Evolutionary conservation across 768 basidiomycete genomes (phyloP).

Genomic region (Tricholoma terreum): DNA sequence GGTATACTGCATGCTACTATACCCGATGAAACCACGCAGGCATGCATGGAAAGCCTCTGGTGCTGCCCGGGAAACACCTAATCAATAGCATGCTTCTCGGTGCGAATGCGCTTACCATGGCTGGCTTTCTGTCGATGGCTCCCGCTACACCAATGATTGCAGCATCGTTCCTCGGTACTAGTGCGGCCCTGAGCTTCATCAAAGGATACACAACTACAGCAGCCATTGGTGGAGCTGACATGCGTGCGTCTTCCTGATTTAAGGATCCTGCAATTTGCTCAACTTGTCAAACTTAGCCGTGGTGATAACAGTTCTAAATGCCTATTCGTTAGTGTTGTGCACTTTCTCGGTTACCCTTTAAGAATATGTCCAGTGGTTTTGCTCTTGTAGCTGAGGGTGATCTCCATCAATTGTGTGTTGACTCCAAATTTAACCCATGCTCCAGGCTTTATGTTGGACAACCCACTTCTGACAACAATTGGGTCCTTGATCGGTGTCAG

Average conservation of each 20-base stretch:
- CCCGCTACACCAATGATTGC: no score
- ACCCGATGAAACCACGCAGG: no score
- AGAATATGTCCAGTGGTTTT: slow-evolving; percentile 50
- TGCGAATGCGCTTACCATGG: no score
- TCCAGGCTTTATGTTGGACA: slow-evolving; percentile 86
- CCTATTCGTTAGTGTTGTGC: slow-evolving; percentile 59
- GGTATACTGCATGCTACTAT: no score
- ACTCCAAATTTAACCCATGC: slow-evolving; percentile 4
- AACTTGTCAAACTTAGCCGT: slow-evolving; percentile 51
- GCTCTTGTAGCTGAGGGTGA: slow-evolving; percentile 85
- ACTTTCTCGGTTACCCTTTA: not conserved
- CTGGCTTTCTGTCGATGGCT: no score
- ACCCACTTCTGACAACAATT: slow-evolving; percentile 77
- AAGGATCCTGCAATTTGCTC: slow-evolving; percentile 1
- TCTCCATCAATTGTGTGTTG: not conserved
- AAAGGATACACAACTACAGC: no score
- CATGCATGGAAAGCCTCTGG: no score
- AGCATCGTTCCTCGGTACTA: no score
- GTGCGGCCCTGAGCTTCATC: no score
- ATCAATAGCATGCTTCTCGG: no score
- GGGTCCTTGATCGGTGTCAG: slow-evolving; percentile 88
- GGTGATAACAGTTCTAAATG: slow-evolving; percentile 87
- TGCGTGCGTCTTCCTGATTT: slow-evolving; percentile 38
- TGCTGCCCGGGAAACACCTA: no score
- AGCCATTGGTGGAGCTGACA: no score